phyloP scores from a whole-genome alignment of 306 rosid species.

The Castanea sativa region DNA sequence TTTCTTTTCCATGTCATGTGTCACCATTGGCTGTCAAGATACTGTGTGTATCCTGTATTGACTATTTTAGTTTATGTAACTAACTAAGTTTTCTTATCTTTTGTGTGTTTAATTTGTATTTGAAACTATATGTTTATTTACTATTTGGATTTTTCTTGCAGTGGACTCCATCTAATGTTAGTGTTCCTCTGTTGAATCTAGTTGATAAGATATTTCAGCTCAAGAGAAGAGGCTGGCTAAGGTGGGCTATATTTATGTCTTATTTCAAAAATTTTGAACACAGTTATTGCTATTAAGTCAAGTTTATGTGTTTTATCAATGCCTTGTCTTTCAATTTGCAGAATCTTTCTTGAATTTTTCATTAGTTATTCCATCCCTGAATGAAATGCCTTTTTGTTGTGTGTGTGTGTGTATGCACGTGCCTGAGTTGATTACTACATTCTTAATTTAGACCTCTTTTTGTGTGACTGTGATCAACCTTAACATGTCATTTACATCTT shows the following conservation, averaged over 20 bases:
- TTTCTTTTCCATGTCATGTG: constrained; percentile 25
- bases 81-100: background rate
- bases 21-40: constrained; percentile 22
- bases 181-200: constrained; percentile 87
- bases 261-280: constrained; percentile 6
- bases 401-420: background rate
- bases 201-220: constrained; percentile 98
- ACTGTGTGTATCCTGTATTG: constrained; percentile 20
- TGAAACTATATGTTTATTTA: constrained; percentile 11
- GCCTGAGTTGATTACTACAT: background rate
- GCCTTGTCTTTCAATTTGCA: constrained; percentile 8
- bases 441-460: background rate
- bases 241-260: constrained; percentile 47
- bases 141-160: constrained; percentile 45
- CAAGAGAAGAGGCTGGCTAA: constrained; percentile 98
- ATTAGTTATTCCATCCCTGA: background rate
- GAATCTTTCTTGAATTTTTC: background rate
- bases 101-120: background rate
- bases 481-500: background rate
- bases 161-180: constrained; percentile 98
- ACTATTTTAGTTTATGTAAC: background rate
- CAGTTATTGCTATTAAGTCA: constrained; percentile 7
- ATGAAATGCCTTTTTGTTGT: background rate
- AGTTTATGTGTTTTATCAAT: constrained; percentile 1
- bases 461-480: background rate